Evolutionary conservation across 345 rosid species (phyloP).

Genomic region (Eutrema japonicum): DNA sequence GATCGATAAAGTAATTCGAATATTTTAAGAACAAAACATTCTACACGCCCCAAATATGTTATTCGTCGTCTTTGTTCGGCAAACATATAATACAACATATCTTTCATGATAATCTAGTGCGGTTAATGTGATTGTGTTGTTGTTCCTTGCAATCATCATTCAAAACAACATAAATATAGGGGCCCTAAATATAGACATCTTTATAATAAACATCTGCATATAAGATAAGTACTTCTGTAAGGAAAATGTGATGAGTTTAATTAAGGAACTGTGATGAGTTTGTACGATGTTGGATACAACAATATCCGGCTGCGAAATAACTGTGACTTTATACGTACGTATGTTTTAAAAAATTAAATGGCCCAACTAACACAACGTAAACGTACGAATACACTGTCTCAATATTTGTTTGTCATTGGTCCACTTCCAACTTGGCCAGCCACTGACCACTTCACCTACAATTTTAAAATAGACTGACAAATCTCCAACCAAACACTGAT

Average conservation of each 20-base stretch:
- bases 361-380: conserved; percentile 32
- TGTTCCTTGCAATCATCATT: background rate
- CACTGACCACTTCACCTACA: conserved; percentile 35
- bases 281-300: conserved; percentile 28
- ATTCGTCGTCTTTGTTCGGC: background rate
- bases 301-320: conserved; percentile 11
- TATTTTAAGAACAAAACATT: conserved; percentile 2
- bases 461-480: conserved; percentile 37
- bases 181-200: background rate
- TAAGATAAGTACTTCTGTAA: background rate
- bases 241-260: background rate
- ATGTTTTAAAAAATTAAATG: conserved; percentile 19
- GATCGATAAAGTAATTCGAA: background rate
- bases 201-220: background rate
- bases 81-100: background rate
- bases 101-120: background rate
- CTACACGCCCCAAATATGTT: background rate
- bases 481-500: conserved; percentile 27
- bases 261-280: background rate
- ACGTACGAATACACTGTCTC: conserved; percentile 18
- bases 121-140: background rate
- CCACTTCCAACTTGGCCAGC: conserved; percentile 40
- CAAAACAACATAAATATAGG: background rate
- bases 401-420: conserved; percentile 30
- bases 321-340: background rate